Base-by-base conservation (phyloP, 306 rosid genomes). In the Medicago arabica region DNA sequence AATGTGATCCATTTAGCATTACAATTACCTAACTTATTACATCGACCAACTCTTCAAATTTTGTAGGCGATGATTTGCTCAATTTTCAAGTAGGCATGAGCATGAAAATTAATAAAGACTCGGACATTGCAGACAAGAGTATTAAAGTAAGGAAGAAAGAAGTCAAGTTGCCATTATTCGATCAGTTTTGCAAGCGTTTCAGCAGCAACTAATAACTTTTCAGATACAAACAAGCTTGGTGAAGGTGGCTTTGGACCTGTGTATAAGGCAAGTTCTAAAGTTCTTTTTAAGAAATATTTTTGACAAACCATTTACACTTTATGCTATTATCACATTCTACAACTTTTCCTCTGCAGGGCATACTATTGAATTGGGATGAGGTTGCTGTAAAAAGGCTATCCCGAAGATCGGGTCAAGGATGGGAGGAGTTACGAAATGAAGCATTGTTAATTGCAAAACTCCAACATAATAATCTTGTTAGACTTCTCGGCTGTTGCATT, bases 191-290 rank as follows among this genome's bases (percentile, higher is more conserved):
- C 14, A 7, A 84, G 85, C n/a, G 85, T 84, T 61, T 69, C 85
- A 3, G 40, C 74, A 1, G 84, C 84, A 13, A 76, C 87, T 13
- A 0, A 80, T 76, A 72, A 72, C 31, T 80, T 84, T 14, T 72
- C 80, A 53, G 17, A n/a, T 10, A 23, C 25, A 80, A 84, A 80
- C 25, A 84, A 76, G 58, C 85, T 76, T 5, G 87, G 87, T 2
- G 87, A 84, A 65, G 85, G 85, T 25, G 87, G 87, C 11, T 84
- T 84, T 76, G 87, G 87, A 72, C 84, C 82, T 3, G 84, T 84
- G 72, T 80, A 80, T 54, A 84, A 76, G 82, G 87, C 17, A 83
- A 12, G 69, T 12, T 12, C 69, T 17, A 34, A 46, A 59, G 23
- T 25, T 25, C 16, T n/a, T 7, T 43, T 16, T 44, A 5, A 9